Evolutionary conservation across 1,284 basidiomycete species (phyloP).

Genomic region (Cystobasidium pallidum): DNA sequence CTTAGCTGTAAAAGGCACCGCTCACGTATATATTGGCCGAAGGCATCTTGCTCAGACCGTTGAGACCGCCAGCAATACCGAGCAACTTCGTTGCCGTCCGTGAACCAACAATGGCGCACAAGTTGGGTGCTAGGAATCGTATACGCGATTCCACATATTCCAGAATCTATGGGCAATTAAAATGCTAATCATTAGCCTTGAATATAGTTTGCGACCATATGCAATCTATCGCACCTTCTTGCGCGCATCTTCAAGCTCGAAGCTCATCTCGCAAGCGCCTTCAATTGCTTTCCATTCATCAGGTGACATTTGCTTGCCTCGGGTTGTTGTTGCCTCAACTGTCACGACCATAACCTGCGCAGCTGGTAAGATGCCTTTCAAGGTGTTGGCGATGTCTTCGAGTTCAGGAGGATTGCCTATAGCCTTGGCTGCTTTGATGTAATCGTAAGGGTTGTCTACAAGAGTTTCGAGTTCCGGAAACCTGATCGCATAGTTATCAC

Average conservation of each 20-base stretch:
- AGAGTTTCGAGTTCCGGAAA: constrained; percentile 97
- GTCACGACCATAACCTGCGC: constrained; percentile 95
- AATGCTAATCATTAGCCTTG: too few relatives aligned
- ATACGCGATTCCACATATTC: constrained; percentile 99
- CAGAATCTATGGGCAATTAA: too few relatives aligned
- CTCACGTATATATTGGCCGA: constrained; percentile 91
- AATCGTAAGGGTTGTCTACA: constrained; percentile 87
- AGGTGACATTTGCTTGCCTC: constrained; percentile 72
- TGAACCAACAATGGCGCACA: constrained; percentile 96
- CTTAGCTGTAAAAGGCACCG: constrained; percentile 1
- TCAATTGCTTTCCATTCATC: constrained; percentile 78
- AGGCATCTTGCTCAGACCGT: constrained; percentile 89
- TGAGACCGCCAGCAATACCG: constrained; percentile 92
- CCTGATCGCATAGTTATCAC: constrained; percentile 93
- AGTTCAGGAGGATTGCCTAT: constrained; percentile 74
- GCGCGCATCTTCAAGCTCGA: constrained; percentile 81
- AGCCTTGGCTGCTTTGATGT: constrained; percentile 84
- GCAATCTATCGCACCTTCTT: constrained; percentile 67
- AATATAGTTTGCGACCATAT: too few relatives aligned
- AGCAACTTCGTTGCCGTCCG: constrained; percentile 97
- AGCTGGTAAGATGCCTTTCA: constrained; percentile 79
- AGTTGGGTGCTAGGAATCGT: constrained; percentile 95
- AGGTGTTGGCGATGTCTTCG: constrained; percentile 77
- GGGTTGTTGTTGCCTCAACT: constrained; percentile 89
- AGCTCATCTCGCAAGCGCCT: constrained; percentile 83